Evolutionary conservation across 2,329 filamentous ascomycete species (phyloP).

Genomic region (Hypoxylon sp.): DNA sequence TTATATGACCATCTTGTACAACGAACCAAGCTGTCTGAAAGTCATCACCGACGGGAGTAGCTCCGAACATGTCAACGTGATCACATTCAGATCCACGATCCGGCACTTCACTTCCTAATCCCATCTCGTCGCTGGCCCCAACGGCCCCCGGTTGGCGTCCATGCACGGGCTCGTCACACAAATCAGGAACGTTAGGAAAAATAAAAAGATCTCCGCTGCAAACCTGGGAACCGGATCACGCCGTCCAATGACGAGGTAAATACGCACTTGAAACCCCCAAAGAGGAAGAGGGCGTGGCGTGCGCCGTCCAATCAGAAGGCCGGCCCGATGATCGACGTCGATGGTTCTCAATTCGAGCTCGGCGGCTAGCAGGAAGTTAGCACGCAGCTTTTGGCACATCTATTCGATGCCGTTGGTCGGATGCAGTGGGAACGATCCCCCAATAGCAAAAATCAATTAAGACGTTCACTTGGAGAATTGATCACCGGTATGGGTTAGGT

Average conservation of each 20-base stretch:
- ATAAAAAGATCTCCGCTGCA: slow-evolving; percentile 32
- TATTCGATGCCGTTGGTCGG: slow-evolving; percentile 28
- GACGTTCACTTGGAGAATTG: slow-evolving; percentile 5
- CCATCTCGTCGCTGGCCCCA: slow-evolving; percentile 13
- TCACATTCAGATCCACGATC: slow-evolving; percentile 22
- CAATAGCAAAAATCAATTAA: slow-evolving; percentile 29
- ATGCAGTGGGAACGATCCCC: slow-evolving; percentile 15
- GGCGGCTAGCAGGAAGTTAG: slow-evolving; percentile 29
- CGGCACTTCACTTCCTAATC: slow-evolving; percentile 24
- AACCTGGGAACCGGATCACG: slow-evolving; percentile 29
- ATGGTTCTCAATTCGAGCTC: slow-evolving; percentile 18
- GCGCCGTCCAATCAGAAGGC: slow-evolving; percentile 23
- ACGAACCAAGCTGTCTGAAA: neutral
- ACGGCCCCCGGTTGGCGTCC: slow-evolving; percentile 12
- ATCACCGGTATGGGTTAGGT: slow-evolving; percentile 27
- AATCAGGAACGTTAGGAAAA: slow-evolving; percentile 24
- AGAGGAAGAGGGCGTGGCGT: slow-evolving; percentile 1
- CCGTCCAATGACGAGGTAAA: slow-evolving; percentile 24
- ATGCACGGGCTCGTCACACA: slow-evolving; percentile 37
- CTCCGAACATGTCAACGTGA: slow-evolving; percentile 23
- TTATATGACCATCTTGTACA: slow-evolving; percentile 18
- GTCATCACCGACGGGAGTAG: slow-evolving; percentile 15
- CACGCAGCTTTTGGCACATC: slow-evolving; percentile 5
- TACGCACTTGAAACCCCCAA: neutral
- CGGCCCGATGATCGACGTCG: slow-evolving; percentile 15